Evolutionary conservation across 177 flowering plant genomes (phyloP), one percentile per base, ranked within the genome.

Genomic region (Vitis hybrid): DNA sequence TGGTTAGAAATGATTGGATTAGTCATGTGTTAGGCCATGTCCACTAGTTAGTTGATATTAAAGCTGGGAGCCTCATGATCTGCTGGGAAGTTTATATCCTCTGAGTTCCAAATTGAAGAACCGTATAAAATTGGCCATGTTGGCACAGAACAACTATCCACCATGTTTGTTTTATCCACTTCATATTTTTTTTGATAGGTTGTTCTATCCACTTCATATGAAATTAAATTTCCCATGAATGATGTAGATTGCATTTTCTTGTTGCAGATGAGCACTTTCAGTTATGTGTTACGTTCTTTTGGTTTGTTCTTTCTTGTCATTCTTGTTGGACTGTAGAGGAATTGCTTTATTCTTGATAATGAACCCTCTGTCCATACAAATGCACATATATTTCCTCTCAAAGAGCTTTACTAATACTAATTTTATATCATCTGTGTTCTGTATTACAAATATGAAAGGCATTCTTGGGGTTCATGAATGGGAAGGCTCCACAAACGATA

Each of bases 401-500:
- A 46, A 48, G 14, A 55, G 18, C 11, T 51, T 18, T 18, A 2
- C 19, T 35, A 3, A 50, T 51, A 18, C 60, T 49, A 57, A 66
- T 65, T 55, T 71, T 58, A 51, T 62, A 4, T 65, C 49, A 12
- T 66, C 69, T 54, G 27, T 74, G 18, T 68, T 66, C 21, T 72
- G 12, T 77, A 6, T 64, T 64, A 21, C 69, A 18, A 18, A 48
- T 71, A 57, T 73, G 64, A 35, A 78, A 94, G 98, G 91, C 83
- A 66, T 92, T 94, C 76, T 60, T 86, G 54, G 85, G 87, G 19
- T 87, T 92, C 75, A 88, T 94, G 97, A 86, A 85, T 74, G 98
- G 92, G 65, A 92, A 88, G 85, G 88, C 94, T 54, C 97, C 98
- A 40, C 87, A 81, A 60, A 92, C 98, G 35, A 86, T 94, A 71